These are phyloP conservation scores for Gonium pectorale DNA, from an alignment of 139 green algal genomes.

Conservation along the genomic window DNA sequence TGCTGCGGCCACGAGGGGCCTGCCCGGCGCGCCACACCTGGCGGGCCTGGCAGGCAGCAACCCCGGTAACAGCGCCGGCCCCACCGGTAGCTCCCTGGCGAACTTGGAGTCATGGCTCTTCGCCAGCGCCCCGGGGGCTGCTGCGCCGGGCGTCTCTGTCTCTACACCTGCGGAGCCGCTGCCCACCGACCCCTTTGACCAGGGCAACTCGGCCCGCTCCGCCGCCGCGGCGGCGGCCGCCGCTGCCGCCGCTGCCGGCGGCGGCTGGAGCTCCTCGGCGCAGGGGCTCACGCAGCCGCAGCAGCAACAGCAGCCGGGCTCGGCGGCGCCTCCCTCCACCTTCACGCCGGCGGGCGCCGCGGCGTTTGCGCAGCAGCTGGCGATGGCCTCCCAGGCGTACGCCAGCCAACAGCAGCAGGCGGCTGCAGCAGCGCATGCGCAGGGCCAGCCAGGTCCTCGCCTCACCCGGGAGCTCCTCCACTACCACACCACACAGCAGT, in stretches of 20 bases:
- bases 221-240: background rate
- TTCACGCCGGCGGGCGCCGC: background rate
- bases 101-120: too few species aligned
- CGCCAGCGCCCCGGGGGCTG: too few species aligned
- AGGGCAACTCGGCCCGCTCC: background rate
- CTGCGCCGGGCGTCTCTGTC: too few species aligned
- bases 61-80: too few species aligned
- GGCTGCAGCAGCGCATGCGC: background rate
- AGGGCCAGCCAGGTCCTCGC: background rate
- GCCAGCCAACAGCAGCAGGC: constrained; percentile 9
- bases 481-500: background rate
- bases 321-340: too few species aligned
- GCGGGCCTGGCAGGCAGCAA: too few species aligned
- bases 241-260: background rate
- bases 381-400: background rate
- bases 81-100: too few species aligned
- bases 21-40: too few species aligned
- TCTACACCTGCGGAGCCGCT: background rate
- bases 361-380: background rate
- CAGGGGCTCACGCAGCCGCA: background rate
- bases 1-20: too few species aligned
- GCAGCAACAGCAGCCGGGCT: background rate
- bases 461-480: constrained; percentile 10
- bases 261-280: background rate
- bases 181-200: constrained; percentile 29